Evolutionary conservation across 192 early-diverging fungal species (phyloP), one percentile per base, ranked within the genome.

Genomic region (Mortierella antarctica): DNA sequence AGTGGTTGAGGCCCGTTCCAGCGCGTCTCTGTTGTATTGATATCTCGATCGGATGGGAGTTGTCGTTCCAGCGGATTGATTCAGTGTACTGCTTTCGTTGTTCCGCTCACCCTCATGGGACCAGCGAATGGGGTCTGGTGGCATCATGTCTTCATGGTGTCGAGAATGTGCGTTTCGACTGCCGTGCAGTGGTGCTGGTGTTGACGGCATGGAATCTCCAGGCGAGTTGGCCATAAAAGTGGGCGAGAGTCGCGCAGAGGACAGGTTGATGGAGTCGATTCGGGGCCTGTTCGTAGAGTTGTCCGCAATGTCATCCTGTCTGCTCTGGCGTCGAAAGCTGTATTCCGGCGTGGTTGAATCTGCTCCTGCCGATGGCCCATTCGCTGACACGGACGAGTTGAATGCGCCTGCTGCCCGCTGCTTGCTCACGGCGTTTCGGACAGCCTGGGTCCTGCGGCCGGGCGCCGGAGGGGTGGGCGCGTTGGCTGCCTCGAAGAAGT

Each of bases 401-500:
- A 18, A 7, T 39, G 45, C 49, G 18, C 53, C 21, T 3, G 41
- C 55, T 14, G 65, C 49, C n/a, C 62, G 64, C 20, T 74, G 64
- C 41, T 45, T 74, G 17, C 49, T 41, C 48, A 14, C 51, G 6
- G 73, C 73, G 4, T 67, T 65, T 47, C 45, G 52, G 8, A 18
- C 58, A 41, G 57, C 65, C 59, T 56, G 59, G 7, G 57, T 39
- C 49, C 73, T 60, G 21, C 23, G 47, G 1, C 73, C 65, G 21
- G 46, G 31, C n/a, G 66, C 47, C 0, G 62, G 56, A 2, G 47
- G 7, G 2, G 60, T 7, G 3, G 77, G 44, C 6, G 65, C 9
- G 6, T 50, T 48, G 0, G 70, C 65, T 3, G 77, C 77, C 47
- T 79, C 64, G 31, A 80, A 80, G 47, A 80, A 80, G 23, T 58